Conservation (phyloP, 2,329 filamentous ascomycete species). For the Pyrenophora seminiperda region DNA sequence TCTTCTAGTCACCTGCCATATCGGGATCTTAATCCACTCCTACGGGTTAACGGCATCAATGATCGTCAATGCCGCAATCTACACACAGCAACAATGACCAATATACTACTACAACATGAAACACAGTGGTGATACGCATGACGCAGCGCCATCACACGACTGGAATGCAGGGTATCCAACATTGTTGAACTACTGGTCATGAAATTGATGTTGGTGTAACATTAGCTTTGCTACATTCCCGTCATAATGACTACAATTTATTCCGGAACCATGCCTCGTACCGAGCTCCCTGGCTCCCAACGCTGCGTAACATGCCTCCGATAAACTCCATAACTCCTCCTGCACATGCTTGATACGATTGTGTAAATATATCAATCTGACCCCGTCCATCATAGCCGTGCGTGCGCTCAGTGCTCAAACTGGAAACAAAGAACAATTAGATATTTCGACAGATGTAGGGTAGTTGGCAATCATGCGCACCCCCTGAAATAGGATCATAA, state of each 20-base stretch:
- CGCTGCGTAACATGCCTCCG: neutral
- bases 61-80: too few species aligned
- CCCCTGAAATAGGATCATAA: neutral
- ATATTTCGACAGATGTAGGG: neutral
- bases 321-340: slow-evolving; percentile 5
- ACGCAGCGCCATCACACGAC: neutral
- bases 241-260: slow-evolving; percentile 7
- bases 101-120: neutral
- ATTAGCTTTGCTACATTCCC: neutral
- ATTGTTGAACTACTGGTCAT: neutral
- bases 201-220: slow-evolving; percentile 1
- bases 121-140: neutral
- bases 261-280: slow-evolving; percentile 1
- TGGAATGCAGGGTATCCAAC: neutral
- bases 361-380: slow-evolving; percentile 8
- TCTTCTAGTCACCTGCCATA: too few species aligned
- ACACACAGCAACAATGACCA: neutral
- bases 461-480: neutral
- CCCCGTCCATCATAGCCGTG: neutral
- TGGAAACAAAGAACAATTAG: neutral
- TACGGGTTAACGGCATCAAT: too few species aligned
- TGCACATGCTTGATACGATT: slow-evolving; percentile 2
- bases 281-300: neutral
- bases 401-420: neutral
- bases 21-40: too few species aligned